Base-by-base conservation (phyloP, 1,284 basidiomycete species). In the Cryptococcus wingfieldii region DNA sequence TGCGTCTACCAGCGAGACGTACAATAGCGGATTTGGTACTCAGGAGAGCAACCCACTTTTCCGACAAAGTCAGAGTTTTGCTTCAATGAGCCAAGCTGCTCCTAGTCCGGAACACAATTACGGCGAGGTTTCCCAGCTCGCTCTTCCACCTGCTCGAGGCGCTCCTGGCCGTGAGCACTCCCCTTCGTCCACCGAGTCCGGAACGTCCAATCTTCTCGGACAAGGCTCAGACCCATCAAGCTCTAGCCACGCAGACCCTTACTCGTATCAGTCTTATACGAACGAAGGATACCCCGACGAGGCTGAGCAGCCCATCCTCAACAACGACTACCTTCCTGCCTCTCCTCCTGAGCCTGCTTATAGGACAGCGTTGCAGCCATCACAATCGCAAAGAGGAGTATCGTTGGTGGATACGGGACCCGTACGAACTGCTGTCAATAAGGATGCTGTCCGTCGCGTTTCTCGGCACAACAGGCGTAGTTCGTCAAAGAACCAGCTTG, bases 381-480 rank as follows among this genome's bases (percentile, higher is more conserved):
- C 31, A 34, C 52, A 65, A 8, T 69, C 70, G n/a, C 67, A 69
- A 12, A 80, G 86, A 18, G 89, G 90, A 34, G 80, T 93, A 37
- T 85, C 84, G 51, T 74, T 93, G 56, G 83, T 83, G 48, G 90
- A 93, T 66, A 80, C 82, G 62, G 90, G 90, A 14, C 88, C 88
- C 47, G 87, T 91, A 2, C 83, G 83, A 31, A 83, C 84, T 8
- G 85, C 86, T 6, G 86, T 84, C 41, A 84, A 87, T 47, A 82
- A 67, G 42, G 68, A 74, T 53, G 69, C 73, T 13, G 73, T 75
- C n/a, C 61, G 73, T 57, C 56, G 72, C 27, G 71, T 71, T 4
- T 69, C 68, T 7, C 53, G 67, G 38, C 67, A 70, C 53, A 63
- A 67, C 39, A 61, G 68, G 42, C 58, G 67, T 38, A 60, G 62